These are phyloP conservation scores for Microglena sp. DNA, from an alignment of 139 green algal genomes.

Conservation along the genomic window DNA sequence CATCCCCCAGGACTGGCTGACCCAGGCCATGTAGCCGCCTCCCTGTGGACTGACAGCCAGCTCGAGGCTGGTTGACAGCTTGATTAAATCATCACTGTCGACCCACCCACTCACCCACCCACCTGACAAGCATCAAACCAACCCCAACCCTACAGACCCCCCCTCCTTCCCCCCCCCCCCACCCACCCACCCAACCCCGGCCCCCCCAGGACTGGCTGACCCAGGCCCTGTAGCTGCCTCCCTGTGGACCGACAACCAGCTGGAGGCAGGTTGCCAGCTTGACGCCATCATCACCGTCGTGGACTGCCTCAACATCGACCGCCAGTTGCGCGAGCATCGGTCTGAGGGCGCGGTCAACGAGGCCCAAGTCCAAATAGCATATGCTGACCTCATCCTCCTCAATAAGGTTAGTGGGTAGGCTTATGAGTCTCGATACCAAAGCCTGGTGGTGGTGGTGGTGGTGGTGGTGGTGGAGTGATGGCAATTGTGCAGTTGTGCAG, in stretches of 20 bases:
- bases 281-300: conserved; percentile 84
- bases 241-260: conserved; percentile 79
- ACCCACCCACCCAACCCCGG: background rate
- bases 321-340: conserved; percentile 47
- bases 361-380: conserved; percentile 74
- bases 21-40: conserved; percentile 67
- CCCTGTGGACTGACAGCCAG: conserved; percentile 81
- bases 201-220: conserved; percentile 63
- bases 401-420: conserved; percentile 59
- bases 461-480: too few species aligned
- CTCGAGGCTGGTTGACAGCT: conserved; percentile 62
- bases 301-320: conserved; percentile 59
- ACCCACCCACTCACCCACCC: background rate
- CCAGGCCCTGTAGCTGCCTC: conserved; percentile 70
- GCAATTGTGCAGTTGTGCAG: too few species aligned
- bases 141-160: too few species aligned
- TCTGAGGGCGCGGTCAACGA: conserved; percentile 57
- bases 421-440: too few species aligned
- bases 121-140: too few species aligned
- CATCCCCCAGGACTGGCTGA: conserved; percentile 62
- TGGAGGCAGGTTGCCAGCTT: conserved; percentile 61
- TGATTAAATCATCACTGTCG: conserved; percentile 71
- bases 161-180: too few species aligned
- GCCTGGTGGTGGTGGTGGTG: too few species aligned
- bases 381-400: conserved; percentile 76